Percentiles rank a stretch among this genome's conserved stretches.
Conservation (phyloP, 2,329 filamentous ascomycete genomes). For the Ploettnerulaceae sp. region DNA sequence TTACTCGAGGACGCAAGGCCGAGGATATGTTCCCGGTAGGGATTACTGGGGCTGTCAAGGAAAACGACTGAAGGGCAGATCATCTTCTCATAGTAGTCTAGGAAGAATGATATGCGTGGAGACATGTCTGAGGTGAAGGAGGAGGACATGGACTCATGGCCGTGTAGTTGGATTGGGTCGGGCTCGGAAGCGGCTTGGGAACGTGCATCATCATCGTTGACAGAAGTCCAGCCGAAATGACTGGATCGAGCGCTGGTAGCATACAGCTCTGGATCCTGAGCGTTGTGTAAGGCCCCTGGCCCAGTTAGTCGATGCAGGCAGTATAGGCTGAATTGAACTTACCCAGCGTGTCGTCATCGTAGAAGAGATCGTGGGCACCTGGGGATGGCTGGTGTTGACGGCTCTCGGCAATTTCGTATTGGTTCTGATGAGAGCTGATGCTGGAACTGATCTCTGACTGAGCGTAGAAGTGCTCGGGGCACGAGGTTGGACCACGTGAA, state of each 20-base stretch:
- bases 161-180: conserved; percentile 25
- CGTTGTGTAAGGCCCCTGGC: conserved; percentile 18
- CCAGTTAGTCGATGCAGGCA: conserved; percentile 18
- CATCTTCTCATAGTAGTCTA: conserved; percentile 90
- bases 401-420: conserved; percentile 42
- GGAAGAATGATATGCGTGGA: conserved; percentile 77
- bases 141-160: conserved; percentile 45
- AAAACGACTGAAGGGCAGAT: conserved; percentile 90
- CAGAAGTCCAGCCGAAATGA: conserved; percentile 32
- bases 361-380: conserved; percentile 30
- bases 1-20: conserved; percentile 71
- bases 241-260: conserved; percentile 31
- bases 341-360: conserved; percentile 38
- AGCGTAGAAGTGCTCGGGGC: conserved; percentile 56
- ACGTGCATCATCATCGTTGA: conserved; percentile 33
- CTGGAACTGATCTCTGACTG: conserved; percentile 57
- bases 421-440: conserved; percentile 54
- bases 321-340: conserved; percentile 27
- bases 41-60: conserved; percentile 81
- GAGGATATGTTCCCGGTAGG: conserved; percentile 78
- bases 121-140: conserved; percentile 57
- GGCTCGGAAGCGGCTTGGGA: conserved; percentile 30
- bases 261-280: conserved; percentile 30
- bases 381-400: conserved; percentile 31
- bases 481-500: conserved; percentile 52